phyloP scores from a whole-genome alignment of 2,329 filamentous ascomycete genomes.

The Macroventuria anomochaeta region DNA sequence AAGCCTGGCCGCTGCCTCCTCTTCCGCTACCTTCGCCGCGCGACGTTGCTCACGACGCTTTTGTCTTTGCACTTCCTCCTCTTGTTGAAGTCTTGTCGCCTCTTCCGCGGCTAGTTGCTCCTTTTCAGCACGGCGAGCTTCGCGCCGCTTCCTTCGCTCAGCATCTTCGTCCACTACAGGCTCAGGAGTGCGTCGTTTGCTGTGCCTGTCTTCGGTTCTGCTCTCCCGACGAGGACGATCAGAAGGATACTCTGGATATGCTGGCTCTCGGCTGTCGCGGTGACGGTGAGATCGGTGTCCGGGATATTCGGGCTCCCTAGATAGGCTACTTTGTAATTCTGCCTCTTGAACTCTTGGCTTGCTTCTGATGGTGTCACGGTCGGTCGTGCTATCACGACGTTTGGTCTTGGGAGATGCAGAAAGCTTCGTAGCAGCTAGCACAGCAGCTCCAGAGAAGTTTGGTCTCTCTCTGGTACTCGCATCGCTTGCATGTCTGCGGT shows the following conservation, averaged over 20 bases:
- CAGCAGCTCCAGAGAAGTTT: constrained; percentile 21
- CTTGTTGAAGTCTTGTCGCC: constrained; percentile 28
- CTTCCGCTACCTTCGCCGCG: constrained; percentile 33
- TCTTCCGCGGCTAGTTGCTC: constrained; percentile 37
- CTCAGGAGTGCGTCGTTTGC: constrained; percentile 35
- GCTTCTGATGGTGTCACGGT: constrained; percentile 33
- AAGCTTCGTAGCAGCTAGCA: constrained; percentile 31
- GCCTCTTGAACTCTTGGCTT: constrained; percentile 30
- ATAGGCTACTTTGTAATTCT: constrained; percentile 21
- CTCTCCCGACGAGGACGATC: constrained; percentile 35
- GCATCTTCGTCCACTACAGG: constrained; percentile 36
- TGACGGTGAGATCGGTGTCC: constrained; percentile 37
- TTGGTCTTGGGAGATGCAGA: constrained; percentile 32
- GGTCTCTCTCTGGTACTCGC: constrained; percentile 38
- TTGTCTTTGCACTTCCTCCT: constrained; percentile 33
- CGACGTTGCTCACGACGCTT: constrained; percentile 40
- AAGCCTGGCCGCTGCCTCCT: constrained; percentile 26
- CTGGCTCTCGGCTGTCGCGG: constrained; percentile 37
- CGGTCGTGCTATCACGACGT: constrained; percentile 43
- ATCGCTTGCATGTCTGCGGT: constrained; percentile 42
- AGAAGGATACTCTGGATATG: constrained; percentile 38
- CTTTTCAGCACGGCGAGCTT: constrained; percentile 38
- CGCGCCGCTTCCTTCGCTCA: constrained; percentile 37
- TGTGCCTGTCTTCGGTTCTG: constrained; percentile 36
- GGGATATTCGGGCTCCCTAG: constrained; percentile 36